Evolutionary conservation across 768 basidiomycete genomes (phyloP), one percentile per base, ranked within the genome.

Genomic region (Tylopilus subfusipes): DNA sequence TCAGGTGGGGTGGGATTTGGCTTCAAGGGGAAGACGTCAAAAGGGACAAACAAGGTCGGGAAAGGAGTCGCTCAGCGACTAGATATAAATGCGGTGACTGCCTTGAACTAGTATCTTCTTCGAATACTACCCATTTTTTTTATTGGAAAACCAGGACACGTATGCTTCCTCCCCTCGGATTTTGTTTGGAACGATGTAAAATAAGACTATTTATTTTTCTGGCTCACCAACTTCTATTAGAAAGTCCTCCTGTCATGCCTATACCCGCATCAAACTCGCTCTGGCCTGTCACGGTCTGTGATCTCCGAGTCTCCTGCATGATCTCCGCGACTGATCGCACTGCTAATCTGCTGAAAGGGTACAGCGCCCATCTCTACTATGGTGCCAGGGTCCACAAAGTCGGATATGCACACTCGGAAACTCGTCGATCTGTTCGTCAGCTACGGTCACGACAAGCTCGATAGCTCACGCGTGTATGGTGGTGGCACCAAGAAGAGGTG

Each of bases 1-100:
- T 66, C 67, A 7, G 80, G 76, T 7, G 82, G 82, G 9, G 65
- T 82, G 36, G 72, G 78, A 22, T 73, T 82, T 44, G 72, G 73
- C 24, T 76, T 75, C 55, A 18, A 48, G 27, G 24, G 27, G 42
- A 71, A 61, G 54, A 70, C 65, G 27, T 60, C 70, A 44, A 65
- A 65, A 40, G 66, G 66, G 1, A 59, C 67, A 13, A 60, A 49
- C 31, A 69, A 68, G 51, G 61, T 65, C 16, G 55, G 65, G 54
- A 69, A 63, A 33, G 70, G 64, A 30, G 58, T 75, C 14, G 50
- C 55, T 38, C 57, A 57, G 49, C 61, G 52, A 25, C 14, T 59
- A 31, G 58, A 58, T 25, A 39, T 51, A 49, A 50, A 62, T 25
- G 56, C 57, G 16, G 56, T 62, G 21, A 64, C 55, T 45, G 14